Conservation (phyloP, 257 asterid genomes). For the Nicotiana sylvestris region DNA sequence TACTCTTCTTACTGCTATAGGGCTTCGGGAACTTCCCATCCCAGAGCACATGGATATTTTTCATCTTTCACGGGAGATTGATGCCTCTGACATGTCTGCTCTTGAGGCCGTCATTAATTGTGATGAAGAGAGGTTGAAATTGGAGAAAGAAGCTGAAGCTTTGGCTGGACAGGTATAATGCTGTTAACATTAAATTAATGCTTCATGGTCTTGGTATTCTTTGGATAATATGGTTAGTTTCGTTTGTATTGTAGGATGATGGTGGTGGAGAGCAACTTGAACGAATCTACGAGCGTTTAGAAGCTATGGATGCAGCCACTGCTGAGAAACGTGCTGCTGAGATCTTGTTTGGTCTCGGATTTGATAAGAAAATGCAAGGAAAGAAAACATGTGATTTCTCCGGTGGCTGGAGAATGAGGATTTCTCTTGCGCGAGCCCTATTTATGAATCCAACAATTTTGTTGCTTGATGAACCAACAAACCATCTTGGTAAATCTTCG, state of each 20-base stretch:
- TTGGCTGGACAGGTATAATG: slow-evolving; percentile 45
- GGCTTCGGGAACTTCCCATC: slow-evolving; percentile 16
- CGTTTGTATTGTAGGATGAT: slow-evolving; percentile 52
- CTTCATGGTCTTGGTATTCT: not conserved
- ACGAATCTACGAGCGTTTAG: slow-evolving; percentile 86
- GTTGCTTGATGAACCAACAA: slow-evolving; percentile 95
- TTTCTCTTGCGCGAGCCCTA: slow-evolving; percentile 93
- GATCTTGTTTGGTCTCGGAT: slow-evolving; percentile 90
- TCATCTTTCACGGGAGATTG: slow-evolving; percentile 24
- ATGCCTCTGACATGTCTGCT: slow-evolving; percentile 28
- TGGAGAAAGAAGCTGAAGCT: slow-evolving; percentile 24
- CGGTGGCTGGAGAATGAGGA: slow-evolving; percentile 99
- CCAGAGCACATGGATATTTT: slow-evolving; percentile 30
- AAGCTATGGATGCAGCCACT: slow-evolving; percentile 87
- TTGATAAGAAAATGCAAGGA: slow-evolving; percentile 80
- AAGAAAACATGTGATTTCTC: slow-evolving; percentile 95
- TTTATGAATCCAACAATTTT: slow-evolving; percentile 92
- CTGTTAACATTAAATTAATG: not conserved
- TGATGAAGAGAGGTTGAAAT: slow-evolving; percentile 22
- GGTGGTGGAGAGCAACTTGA: slow-evolving; percentile 96
- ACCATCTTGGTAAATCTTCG: slow-evolving; percentile 76
- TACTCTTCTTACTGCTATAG: slow-evolving; percentile 21
- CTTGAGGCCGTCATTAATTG: slow-evolving; percentile 20
- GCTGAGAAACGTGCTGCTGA: slow-evolving; percentile 99
- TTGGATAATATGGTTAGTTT: not conserved